Conservation (phyloP, 306 rosid species). For the Morella rubra region DNA sequence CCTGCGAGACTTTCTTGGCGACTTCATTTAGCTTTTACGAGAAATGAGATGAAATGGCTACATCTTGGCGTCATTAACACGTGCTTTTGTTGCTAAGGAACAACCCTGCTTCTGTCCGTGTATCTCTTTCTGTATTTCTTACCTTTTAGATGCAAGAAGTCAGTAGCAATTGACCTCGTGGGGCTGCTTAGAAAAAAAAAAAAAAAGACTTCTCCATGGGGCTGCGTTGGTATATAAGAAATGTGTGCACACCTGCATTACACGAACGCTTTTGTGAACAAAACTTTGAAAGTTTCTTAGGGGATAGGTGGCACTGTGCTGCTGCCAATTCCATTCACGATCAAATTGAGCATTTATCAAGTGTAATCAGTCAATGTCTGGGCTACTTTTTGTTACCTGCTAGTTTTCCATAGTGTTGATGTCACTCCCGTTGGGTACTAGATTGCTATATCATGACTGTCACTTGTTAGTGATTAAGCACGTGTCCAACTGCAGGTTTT, state of each 20-base stretch:
- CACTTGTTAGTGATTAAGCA: conserved; percentile 9
- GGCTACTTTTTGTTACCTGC: too few relatives aligned
- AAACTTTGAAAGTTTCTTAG: background rate
- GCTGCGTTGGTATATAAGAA: background rate
- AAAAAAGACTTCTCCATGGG: background rate
- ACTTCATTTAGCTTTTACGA: background rate
- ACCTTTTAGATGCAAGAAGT: background rate
- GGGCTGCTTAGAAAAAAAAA: too few relatives aligned
- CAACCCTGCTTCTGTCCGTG: too few relatives aligned
- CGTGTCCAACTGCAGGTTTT: conserved; percentile 53
- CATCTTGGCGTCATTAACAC: background rate
- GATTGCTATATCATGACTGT: background rate
- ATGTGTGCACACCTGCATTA: background rate
- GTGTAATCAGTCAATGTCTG: background rate
- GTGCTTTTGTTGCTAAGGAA: too few relatives aligned
- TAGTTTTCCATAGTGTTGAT: too few relatives aligned
- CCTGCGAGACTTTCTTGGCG: background rate
- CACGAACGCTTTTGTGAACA: background rate
- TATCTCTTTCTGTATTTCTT: background rate
- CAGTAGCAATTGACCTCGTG: background rate
- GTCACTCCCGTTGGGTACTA: background rate
- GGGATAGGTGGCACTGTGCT: background rate
- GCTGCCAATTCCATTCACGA: too few relatives aligned
- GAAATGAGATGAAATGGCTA: background rate
- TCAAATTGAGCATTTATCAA: background rate